A percentile compares a stretch with the other conserved stretches of the same genome.
These are phyloP conservation scores for Leccinum solheimii DNA, from an alignment of 1,284 basidiomycete genomes.

Conservation along the genomic window DNA sequence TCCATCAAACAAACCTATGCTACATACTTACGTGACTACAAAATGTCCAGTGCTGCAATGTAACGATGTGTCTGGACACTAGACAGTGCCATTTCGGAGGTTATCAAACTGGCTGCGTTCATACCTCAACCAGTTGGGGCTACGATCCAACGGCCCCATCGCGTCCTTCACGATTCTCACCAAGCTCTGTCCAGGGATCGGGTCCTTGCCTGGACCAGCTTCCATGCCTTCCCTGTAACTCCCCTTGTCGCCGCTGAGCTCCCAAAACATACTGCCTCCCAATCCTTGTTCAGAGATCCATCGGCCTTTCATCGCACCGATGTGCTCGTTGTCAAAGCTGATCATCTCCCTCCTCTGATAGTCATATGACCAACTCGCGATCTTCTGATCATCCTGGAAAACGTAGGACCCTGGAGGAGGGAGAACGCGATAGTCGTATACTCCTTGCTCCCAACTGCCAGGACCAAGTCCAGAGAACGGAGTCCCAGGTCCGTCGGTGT, in stretches of 20 bases:
- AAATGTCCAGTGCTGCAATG: slow-evolving; percentile 1
- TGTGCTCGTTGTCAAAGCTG: slow-evolving; percentile 74
- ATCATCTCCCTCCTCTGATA: slow-evolving; percentile 70
- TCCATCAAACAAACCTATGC: background rate
- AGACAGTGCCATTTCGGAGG: slow-evolving; percentile 56
- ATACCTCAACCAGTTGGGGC: slow-evolving; percentile 71
- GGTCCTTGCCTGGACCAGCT: slow-evolving; percentile 61
- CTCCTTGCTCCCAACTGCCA: slow-evolving; percentile 77
- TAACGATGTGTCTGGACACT: slow-evolving; percentile 9
- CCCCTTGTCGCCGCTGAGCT: slow-evolving; percentile 80
- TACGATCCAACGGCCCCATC: slow-evolving; percentile 70
- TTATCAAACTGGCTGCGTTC: slow-evolving; percentile 75
- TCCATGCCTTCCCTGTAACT: slow-evolving; percentile 67
- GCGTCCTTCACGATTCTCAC: slow-evolving; percentile 68
- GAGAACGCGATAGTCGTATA: slow-evolving; percentile 78
- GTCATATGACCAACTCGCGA: slow-evolving; percentile 79
- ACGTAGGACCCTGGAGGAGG: slow-evolving; percentile 69
- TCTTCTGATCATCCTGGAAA: slow-evolving; percentile 53
- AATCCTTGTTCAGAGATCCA: slow-evolving; percentile 73
- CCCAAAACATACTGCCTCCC: slow-evolving; percentile 87
- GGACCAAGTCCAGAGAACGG: slow-evolving; percentile 77
- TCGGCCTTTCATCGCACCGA: slow-evolving; percentile 69
- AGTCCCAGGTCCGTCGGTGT: slow-evolving; percentile 79
- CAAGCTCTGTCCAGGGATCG: slow-evolving; percentile 60
- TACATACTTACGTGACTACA: slow-evolving; percentile 1